phyloP scores from a whole-genome alignment of 768 basidiomycete species.

The Pisolithus orientalis region DNA sequence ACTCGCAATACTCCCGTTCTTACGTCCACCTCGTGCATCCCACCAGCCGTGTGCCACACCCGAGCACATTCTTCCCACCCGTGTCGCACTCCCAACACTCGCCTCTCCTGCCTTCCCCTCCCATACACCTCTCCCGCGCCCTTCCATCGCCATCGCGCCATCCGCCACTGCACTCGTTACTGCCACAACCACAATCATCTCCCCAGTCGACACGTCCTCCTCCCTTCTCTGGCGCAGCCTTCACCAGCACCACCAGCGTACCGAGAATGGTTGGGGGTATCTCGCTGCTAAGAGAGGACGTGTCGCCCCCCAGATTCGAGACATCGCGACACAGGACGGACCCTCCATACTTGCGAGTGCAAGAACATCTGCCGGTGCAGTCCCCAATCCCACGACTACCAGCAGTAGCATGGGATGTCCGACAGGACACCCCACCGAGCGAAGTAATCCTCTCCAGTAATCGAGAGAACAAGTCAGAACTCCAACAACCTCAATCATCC shows the following conservation, averaged over 20 bases:
- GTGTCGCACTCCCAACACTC: not conserved
- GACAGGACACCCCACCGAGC: not conserved
- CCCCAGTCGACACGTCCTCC: slow-evolving; percentile 12
- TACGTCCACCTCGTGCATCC: not conserved
- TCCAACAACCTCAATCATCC: not conserved
- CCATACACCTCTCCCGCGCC: slow-evolving; percentile 5
- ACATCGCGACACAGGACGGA: slow-evolving; percentile 3
- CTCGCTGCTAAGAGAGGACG: slow-evolving; percentile 14
- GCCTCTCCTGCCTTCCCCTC: not conserved
- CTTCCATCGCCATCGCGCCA: slow-evolving; percentile 8
- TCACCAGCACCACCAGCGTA: slow-evolving; percentile 5
- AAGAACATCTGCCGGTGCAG: not conserved
- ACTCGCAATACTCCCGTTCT: not conserved
- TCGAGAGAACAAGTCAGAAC: not conserved
- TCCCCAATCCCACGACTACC: slow-evolving; percentile 2
- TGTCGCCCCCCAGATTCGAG: slow-evolving; percentile 5
- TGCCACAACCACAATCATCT: slow-evolving; percentile 9
- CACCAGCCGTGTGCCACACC: not conserved
- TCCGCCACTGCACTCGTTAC: slow-evolving; percentile 4
- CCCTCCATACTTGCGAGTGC: not conserved
- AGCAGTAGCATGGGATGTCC: slow-evolving; percentile 4
- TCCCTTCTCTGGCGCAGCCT: not conserved
- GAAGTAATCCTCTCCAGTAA: not conserved
- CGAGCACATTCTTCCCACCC: not conserved
- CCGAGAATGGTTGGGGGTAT: slow-evolving; percentile 26